Evolutionary conservation across 1,139 yeast species (phyloP).

Genomic region (Lodderomyces pseudojiufengensis): DNA sequence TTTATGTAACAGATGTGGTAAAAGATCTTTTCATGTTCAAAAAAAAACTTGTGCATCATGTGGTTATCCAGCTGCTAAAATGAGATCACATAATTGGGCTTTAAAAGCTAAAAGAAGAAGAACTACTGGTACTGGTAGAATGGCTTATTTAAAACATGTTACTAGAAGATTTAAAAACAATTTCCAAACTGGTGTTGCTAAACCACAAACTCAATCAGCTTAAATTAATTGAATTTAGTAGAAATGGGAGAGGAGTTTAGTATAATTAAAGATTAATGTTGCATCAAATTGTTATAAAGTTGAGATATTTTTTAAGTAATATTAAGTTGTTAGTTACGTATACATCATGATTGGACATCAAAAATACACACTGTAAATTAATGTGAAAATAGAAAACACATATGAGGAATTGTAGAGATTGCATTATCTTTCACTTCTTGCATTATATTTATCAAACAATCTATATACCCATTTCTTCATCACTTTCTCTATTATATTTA

Average conservation of each 20-base stretch:
- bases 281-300: conserved; percentile 3
- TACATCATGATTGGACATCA: conserved; percentile 10
- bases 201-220: conserved; percentile 42
- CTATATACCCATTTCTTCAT: conserved; percentile 2
- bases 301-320: conserved; percentile 3
- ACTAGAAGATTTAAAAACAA: conserved; percentile 98
- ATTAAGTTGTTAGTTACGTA: conserved; percentile 11
- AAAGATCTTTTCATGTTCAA: conserved; percentile 98
- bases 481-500: conserved; percentile 1
- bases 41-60: conserved; percentile 98
- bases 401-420: neutral
- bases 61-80: conserved; percentile 99
- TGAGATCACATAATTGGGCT: conserved; percentile 99
- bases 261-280: too few relatives aligned
- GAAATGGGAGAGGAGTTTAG: too few relatives aligned
- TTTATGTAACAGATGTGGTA: conserved; percentile 99
- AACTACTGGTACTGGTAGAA: conserved; percentile 99
- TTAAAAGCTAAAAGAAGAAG: conserved; percentile 99
- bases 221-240: conserved; percentile 25
- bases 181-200: conserved; percentile 88
- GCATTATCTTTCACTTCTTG: neutral
- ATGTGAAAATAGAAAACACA: conserved; percentile 6
- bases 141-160: conserved; percentile 96
- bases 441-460: neutral
- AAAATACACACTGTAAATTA: conserved; percentile 14